Percentiles rank a stretch among this genome's conserved stretches.
Conservation (phyloP, 2,329 filamentous ascomycete species). For the Pochonia chlamydosporia region DNA sequence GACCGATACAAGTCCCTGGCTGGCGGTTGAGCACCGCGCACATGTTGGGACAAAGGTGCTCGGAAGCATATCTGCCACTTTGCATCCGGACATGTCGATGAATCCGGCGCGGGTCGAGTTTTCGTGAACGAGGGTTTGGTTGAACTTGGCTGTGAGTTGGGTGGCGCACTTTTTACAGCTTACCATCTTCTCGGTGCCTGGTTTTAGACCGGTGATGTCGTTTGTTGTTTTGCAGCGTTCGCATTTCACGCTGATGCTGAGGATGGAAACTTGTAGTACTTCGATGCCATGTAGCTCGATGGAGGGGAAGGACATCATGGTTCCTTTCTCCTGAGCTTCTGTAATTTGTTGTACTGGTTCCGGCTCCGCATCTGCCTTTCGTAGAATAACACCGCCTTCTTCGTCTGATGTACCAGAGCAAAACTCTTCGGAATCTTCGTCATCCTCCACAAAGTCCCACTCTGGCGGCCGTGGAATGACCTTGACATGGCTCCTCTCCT, state of each 20-base stretch:
- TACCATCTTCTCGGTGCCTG: conserved; percentile 42
- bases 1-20: conserved; percentile 65
- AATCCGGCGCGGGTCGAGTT: conserved; percentile 73
- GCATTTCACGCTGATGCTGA: conserved; percentile 71
- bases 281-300: conserved; percentile 75
- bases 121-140: conserved; percentile 65
- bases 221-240: conserved; percentile 69
- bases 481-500: conserved; percentile 60
- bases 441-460: conserved; percentile 50
- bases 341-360: conserved; percentile 7
- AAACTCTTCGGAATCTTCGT: conserved; percentile 39
- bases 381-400: conserved; percentile 36
- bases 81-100: conserved; percentile 69
- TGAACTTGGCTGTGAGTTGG: conserved; percentile 48
- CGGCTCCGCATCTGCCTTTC: conserved; percentile 19
- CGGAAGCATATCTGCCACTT: conserved; percentile 68
- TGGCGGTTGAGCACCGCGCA: conserved; percentile 64
- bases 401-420: conserved; percentile 27
- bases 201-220: conserved; percentile 62
- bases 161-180: conserved; percentile 56
- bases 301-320: conserved; percentile 72
- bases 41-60: conserved; percentile 78
- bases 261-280: conserved; percentile 59
- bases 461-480: conserved; percentile 73
- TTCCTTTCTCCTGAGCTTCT: conserved; percentile 54